These are phyloP conservation scores for Vitellaria paradoxa DNA, from an alignment of 179 eudicot species.

Conservation along the genomic window DNA sequence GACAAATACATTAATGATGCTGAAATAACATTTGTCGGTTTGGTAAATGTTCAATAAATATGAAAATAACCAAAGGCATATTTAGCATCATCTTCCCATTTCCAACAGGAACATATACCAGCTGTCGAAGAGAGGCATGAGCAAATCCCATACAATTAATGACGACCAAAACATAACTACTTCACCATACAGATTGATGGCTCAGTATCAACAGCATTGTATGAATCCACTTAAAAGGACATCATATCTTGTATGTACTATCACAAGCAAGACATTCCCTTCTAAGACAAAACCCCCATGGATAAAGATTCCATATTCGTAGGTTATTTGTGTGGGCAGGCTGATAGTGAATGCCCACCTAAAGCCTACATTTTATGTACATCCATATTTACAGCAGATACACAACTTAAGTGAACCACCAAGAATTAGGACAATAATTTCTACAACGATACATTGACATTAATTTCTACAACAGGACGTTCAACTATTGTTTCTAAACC, in stretches of 20 bases:
- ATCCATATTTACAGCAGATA: slow-evolving; percentile 73
- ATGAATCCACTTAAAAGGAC: neutral
- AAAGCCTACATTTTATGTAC: slow-evolving; percentile 56
- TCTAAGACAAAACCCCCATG: neutral
- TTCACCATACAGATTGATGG: neutral
- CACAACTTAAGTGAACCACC: slow-evolving; percentile 51
- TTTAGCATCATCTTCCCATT: neutral
- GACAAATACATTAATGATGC: neutral
- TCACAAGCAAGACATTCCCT: neutral
- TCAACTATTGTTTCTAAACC: neutral
- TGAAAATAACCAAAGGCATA: neutral
- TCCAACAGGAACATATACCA: neutral
- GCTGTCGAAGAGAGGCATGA: neutral
- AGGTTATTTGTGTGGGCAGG: slow-evolving; percentile 62
- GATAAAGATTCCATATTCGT: slow-evolving; percentile 26
- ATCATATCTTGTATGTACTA: neutral
- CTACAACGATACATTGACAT: too few relatives aligned
- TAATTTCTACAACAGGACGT: neutral
- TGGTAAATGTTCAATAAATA: neutral
- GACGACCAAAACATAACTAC: neutral
- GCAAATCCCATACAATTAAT: neutral
- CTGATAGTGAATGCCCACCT: slow-evolving; percentile 53
- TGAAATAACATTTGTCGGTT: neutral
- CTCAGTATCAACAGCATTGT: neutral
- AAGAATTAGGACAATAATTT: slow-evolving; percentile 67